Evolutionary conservation across 2,329 filamentous ascomycete genomes (phyloP), one percentile per base, ranked within the genome.

Genomic region (Aspergillus sp.): DNA sequence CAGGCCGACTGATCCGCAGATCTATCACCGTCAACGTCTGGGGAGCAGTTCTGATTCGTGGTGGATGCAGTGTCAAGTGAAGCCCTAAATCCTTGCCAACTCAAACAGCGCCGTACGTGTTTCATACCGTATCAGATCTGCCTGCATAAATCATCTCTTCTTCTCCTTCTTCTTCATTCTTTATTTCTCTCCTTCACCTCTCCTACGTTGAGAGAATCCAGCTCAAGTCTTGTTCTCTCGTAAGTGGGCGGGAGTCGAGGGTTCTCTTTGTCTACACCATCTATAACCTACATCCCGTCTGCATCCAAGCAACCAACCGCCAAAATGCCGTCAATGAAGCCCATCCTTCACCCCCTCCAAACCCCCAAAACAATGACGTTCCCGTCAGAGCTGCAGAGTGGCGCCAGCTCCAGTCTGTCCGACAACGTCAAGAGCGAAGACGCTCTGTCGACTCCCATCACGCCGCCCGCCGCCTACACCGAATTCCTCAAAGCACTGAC

Each of bases 401-500:
- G 86, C 59, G 64, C 65, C 26, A 57, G 61, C 6, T 58, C 85
- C 45, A 77, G 76, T 47, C 79, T 79, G 44, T 78, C 83, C 17
- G 50, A 45, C 32, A 48, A 48, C n/a, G 45, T 72, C 82, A 88
- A 61, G 79, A 53, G 47, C 38, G 59, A 87, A 51, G 82, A 85
- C 53, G 73, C 79, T 42, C 73, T 84, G 52, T 87, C 85, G 74
- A 96, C 92, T 4, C 92, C 92, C 45, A 95, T 97, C 70, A 95
- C 89, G 47, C 93, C 93, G 48, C 93, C 93, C 3, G 79, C 83
- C 19, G 92, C 93, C 52, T 97, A 97, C 69, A 87, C 90, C 60
- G 91, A 97, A 66, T 97, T 96, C 68, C 85, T 97, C 57, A 93
- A 91, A 74, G 85, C 86, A 54, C 84, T 95, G 74, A 87, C 82